Evolutionary conservation across 129 eudicot genomes (phyloP).

Genomic region (Lonicera japonica): DNA sequence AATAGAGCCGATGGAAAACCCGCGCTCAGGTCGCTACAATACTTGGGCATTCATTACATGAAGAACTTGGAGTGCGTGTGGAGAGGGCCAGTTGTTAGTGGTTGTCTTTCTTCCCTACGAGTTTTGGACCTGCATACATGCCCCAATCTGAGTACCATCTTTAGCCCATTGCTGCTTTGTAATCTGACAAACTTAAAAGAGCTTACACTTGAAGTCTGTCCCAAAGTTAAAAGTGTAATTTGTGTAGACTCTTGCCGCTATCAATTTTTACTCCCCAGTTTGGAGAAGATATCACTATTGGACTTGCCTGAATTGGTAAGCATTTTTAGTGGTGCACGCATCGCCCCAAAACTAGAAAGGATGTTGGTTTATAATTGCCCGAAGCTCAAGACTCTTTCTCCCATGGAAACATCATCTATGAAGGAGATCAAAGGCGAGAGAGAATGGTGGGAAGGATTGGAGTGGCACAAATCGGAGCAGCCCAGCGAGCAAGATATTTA

Average conservation of each 20-base stretch:
- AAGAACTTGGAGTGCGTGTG: conserved; percentile 31
- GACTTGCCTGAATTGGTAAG: conserved; percentile 27
- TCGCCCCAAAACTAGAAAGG: conserved; percentile 16
- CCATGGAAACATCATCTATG: background rate
- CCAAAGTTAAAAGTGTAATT: conserved; percentile 7
- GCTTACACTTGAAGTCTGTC: conserved; percentile 25
- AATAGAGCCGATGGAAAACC: background rate
- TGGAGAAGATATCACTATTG: conserved; percentile 27
- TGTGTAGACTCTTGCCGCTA: background rate
- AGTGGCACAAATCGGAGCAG: conserved; percentile 2
- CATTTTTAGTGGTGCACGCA: conserved; percentile 18
- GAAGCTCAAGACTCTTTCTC: conserved; percentile 19
- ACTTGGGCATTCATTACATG: conserved; percentile 30
- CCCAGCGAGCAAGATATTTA: no score
- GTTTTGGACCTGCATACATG: conserved; percentile 28
- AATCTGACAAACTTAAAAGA: conserved; percentile 14
- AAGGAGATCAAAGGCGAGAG: conserved; percentile 25
- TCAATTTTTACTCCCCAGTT: conserved; percentile 14
- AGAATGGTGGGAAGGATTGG: conserved; percentile 34
- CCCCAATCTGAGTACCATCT: conserved; percentile 22
- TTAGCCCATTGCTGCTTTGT: background rate
- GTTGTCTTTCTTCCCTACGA: conserved; percentile 17
- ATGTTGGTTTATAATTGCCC: conserved; percentile 31
- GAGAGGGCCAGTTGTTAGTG: conserved; percentile 21
- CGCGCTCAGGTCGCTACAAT: conserved; percentile 19